Evolutionary conservation across 2,329 filamentous ascomycete species (phyloP), one percentile per base, ranked within the genome.

Genomic region (Microthyrium microscopicum): DNA sequence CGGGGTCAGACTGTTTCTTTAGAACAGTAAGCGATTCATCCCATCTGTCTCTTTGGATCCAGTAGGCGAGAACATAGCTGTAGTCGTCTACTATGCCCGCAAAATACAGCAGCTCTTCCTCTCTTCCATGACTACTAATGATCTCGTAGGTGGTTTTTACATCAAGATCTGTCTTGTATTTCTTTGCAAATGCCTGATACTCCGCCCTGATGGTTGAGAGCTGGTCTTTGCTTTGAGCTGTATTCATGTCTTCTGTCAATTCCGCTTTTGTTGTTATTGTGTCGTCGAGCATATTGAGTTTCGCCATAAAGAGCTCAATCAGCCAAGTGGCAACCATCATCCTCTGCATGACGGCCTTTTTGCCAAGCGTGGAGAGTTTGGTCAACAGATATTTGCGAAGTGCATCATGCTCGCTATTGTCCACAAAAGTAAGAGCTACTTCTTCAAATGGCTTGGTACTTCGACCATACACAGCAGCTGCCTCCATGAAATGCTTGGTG

Each of bases 401-500:
- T 2, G 89, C 87, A 58, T 95, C 87, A 36, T 83, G 77, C 53
- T 95, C 83, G 25, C 76, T 75, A 41, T 80, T 77, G 54, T 95
- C 85, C 42, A 98, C 85, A 47, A 98, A 80, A 2, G 73, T 75
- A 22, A 98, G 63, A 16, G 85, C 85, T 29, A 98, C 87, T 50
- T 98, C 84, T 51, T 98, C 89, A 44, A 98, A 98, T 0, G 83
- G 76, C 58, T 95, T 95, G 51, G 81, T 94, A 56, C 89, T 95
- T 53, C 83, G 83, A 9, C 89, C 89, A 52, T 93, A 94, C 2
- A 95, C 73, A 7, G 73, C 70, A 1, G 91, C 89, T 26, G 89
- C 89, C 51, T 98, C 84, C 34, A 73, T 58, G 52, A 76, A 95
- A 34, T 80, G 74, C 3, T 81, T 80, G 55, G 82, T 87, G 37